These are phyloP conservation scores for Lepidium africanum DNA, from an alignment of 345 rosid genomes.

Conservation along the genomic window DNA sequence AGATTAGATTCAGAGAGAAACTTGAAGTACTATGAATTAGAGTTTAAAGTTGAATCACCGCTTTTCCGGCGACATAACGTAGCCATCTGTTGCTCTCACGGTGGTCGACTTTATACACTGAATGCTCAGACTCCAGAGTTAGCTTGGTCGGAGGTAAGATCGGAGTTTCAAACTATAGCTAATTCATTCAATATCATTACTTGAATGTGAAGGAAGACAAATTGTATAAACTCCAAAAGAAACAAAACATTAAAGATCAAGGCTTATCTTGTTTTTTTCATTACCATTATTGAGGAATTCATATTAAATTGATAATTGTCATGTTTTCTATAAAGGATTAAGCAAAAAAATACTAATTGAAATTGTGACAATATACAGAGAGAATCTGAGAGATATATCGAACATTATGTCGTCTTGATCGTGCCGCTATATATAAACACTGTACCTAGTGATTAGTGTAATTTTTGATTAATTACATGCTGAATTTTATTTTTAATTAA, in stretches of 20 bases:
- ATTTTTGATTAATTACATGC: background rate
- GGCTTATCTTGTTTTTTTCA: background rate
- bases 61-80: constrained; percentile 60
- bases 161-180: constrained; percentile 43
- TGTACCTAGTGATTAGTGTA: background rate
- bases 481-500: background rate
- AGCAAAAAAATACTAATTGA: background rate
- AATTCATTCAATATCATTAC: constrained; percentile 47
- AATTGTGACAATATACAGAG: background rate
- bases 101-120: constrained; percentile 57
- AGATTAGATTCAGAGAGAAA: constrained; percentile 43
- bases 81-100: constrained; percentile 55
- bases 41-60: constrained; percentile 69
- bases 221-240: background rate
- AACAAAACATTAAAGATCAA: background rate
- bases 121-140: constrained; percentile 78
- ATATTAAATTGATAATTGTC: background rate
- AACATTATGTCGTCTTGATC: background rate
- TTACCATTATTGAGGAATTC: background rate
- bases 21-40: constrained; percentile 62
- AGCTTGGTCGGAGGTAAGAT: constrained; percentile 49
- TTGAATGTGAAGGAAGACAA: constrained; percentile 5
- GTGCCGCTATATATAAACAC: constrained; percentile 19
- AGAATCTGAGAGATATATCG: background rate
- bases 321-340: background rate